Base-by-base conservation (phyloP, 371 early-diverging fungal genomes). In the Mucor sp. region DNA sequence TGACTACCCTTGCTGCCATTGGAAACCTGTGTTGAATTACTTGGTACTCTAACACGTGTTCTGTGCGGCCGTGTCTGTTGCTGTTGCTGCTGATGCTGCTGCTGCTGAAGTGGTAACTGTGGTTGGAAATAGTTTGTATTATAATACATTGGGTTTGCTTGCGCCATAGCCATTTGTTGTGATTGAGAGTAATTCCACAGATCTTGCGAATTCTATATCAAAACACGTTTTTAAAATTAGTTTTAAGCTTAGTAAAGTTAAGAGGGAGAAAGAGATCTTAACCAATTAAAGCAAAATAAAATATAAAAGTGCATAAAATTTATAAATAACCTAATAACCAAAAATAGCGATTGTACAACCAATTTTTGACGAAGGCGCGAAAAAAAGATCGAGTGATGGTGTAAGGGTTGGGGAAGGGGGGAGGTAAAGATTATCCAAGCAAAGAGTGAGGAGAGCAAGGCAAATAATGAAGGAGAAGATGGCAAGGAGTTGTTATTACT, bases 261-360 rank as follows among this genome's bases (percentile, higher is more conserved):
- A 25, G 33, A 23, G 39, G 35, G 19, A 39, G 35, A 60, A 60
- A 35, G 21, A 17, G 35, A 39, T 63, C 32, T 63, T 59, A 39
- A 44, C 48, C 35, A 60, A 41, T 64, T 43, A 59, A 55, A 41
- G 21, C 57, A 61, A 56, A n/a, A 47, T 59, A 57, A 56, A 65
- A 58, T 44, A 60, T 62, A 62, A 44, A 58, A 68, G 67, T 59
- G 71, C 67, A 72, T 64, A 58, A 76, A 66, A 56, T 58, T 68
- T 72, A 72, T 62, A 65, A 68, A 72, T 72, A 72, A 68, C 58
- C 43, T 35, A 15, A 65, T 72, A 53, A 68, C 72, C 72, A 72
- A 62, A 68, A 61, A 62, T 53, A 65, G 68, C 19, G 53, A 33
- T 37, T 65, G 72, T 72, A 56, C 64, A 50, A 72, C 72, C 48